A percentile compares a stretch with the other conserved stretches of the same genome.
Conservation (phyloP, 1,284 basidiomycete genomes). For the Trametes pubescens region DNA sequence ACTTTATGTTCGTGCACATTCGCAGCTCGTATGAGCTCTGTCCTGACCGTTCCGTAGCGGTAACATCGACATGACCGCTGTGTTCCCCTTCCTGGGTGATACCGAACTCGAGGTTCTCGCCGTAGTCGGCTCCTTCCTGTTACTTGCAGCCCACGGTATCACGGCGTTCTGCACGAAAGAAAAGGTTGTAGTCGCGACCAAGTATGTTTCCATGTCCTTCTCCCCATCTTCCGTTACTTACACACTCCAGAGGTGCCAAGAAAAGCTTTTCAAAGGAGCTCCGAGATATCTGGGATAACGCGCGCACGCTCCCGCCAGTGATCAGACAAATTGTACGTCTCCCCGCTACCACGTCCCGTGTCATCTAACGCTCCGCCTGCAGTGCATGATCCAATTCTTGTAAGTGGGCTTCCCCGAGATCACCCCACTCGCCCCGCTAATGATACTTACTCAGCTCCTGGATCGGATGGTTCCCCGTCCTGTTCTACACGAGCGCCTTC, state of each 20-base stretch:
- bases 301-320: constrained; percentile 71
- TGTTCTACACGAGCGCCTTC: constrained; percentile 90
- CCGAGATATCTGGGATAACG: constrained; percentile 72
- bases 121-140: constrained; percentile 60
- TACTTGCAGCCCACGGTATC: constrained; percentile 61
- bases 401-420: constrained; percentile 50
- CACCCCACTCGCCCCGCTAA: constrained; percentile 17
- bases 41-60: constrained; percentile 53
- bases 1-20: constrained; percentile 74
- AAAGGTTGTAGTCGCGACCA: constrained; percentile 68
- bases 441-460: constrained; percentile 63
- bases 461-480: constrained; percentile 89
- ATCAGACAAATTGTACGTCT: constrained; percentile 82
- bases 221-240: neutral
- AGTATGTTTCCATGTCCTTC: constrained; percentile 40
- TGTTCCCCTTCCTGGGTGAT: constrained; percentile 76
- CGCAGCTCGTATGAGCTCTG: neutral
- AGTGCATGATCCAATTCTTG: constrained; percentile 91
- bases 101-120: constrained; percentile 84
- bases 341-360: constrained; percentile 27
- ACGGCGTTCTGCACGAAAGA: constrained; percentile 80
- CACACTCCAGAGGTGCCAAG: constrained; percentile 36
- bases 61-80: constrained; percentile 71
- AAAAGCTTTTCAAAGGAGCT: constrained; percentile 62
- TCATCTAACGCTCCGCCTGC: constrained; percentile 17